Evolutionary conservation across 306 rosid genomes (phyloP).

Genomic region (Biancaea sappan): DNA sequence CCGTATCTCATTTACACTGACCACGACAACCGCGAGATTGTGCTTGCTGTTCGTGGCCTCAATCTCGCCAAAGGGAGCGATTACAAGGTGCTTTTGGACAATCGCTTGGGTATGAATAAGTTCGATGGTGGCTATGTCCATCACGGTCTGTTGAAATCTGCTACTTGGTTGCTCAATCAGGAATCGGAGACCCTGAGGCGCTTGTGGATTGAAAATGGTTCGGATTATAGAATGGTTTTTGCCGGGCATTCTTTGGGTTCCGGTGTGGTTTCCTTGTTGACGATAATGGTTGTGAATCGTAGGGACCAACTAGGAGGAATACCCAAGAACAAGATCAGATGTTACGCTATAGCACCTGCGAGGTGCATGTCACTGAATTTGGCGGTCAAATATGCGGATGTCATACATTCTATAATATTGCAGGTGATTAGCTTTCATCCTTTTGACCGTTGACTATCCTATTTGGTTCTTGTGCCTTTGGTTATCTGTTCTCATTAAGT

Average conservation of each 20-base stretch:
- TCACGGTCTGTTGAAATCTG: constrained; percentile 78
- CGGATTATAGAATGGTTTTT: constrained; percentile 65
- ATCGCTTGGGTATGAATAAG: constrained; percentile 75
- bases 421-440: constrained; percentile 54
- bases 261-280: constrained; percentile 79
- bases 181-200: constrained; percentile 74
- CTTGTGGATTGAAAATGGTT: constrained; percentile 72
- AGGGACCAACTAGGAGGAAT: constrained; percentile 66
- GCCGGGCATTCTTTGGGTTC: constrained; percentile 91
- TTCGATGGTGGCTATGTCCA: constrained; percentile 93
- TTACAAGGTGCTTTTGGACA: constrained; percentile 65
- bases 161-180: constrained; percentile 70
- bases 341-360: constrained; percentile 88
- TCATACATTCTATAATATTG: constrained; percentile 71
- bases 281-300: constrained; percentile 70
- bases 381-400: constrained; percentile 96
- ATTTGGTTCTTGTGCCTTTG: not conserved
- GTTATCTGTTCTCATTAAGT: not conserved
- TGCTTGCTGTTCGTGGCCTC: constrained; percentile 81
- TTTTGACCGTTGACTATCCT: not conserved
- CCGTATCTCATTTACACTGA: constrained; percentile 83
- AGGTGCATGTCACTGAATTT: constrained; percentile 93
- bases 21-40: constrained; percentile 68
- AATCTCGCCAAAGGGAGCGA: constrained; percentile 74
- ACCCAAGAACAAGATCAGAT: constrained; percentile 60